Percentiles rank a stretch among this genome's conserved stretches.
Evolutionary conservation across 2,329 filamentous ascomycete genomes (phyloP).

Genomic region (Colletotrichum melonis): DNA sequence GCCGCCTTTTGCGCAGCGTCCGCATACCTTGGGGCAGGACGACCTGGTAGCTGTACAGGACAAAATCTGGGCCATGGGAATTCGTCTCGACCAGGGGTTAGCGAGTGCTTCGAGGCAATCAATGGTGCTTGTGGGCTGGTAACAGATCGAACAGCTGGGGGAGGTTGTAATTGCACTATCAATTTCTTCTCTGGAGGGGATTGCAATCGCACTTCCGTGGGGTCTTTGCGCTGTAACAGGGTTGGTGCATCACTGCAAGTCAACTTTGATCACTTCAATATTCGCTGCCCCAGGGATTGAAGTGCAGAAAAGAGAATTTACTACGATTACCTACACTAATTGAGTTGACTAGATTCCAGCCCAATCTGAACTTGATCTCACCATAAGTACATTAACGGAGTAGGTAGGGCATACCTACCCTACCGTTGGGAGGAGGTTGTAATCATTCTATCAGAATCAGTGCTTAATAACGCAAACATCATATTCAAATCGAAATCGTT

Average conservation of each 20-base stretch:
- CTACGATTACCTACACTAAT: too few species aligned
- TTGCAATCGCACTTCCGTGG: constrained; percentile 20
- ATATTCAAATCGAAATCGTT: too few species aligned
- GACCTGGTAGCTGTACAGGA: constrained; percentile 14
- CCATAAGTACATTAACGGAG: too few species aligned
- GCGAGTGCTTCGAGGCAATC: constrained; percentile 22
- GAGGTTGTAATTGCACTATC: constrained; percentile 7
- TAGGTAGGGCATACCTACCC: too few species aligned
- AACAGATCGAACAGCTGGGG: background rate
- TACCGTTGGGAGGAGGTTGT: background rate
- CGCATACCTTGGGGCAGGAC: constrained; percentile 18
- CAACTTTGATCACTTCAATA: constrained; percentile 33
- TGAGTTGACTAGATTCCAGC: too few species aligned
- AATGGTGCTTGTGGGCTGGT: constrained; percentile 22
- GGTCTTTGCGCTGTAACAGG: constrained; percentile 7
- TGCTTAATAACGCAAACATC: too few species aligned
- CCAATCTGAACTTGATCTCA: too few species aligned
- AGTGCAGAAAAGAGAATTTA: background rate
- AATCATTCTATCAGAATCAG: too few species aligned
- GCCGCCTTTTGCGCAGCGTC: constrained; percentile 23
- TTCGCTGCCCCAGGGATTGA: background rate
- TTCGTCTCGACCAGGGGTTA: background rate
- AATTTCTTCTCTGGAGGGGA: constrained; percentile 23
- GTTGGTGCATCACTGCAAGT: constrained; percentile 16
- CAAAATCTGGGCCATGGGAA: constrained; percentile 14